Percentiles rank a stretch among this genome's conserved stretches.
These are phyloP conservation scores for Draba incana DNA, from an alignment of 345 rosid genomes.

Conservation along the genomic window DNA sequence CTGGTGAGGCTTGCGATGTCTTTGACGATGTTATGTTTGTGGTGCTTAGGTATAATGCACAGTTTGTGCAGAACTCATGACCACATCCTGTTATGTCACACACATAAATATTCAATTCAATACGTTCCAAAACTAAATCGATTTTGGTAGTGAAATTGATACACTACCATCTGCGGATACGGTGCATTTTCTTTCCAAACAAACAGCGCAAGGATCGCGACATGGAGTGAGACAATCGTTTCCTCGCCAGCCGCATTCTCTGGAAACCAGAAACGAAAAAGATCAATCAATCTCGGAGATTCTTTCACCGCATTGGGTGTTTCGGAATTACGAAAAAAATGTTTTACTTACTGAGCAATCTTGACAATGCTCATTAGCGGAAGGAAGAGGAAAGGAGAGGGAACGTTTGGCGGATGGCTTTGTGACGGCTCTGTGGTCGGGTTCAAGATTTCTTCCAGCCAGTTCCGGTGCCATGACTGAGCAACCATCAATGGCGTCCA, in stretches of 20 bases:
- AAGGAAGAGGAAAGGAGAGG: conserved; percentile 80
- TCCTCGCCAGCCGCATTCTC: conserved; percentile 92
- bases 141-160: not conserved
- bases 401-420: conserved; percentile 43
- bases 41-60: conserved; percentile 87
- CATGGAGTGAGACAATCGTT: conserved; percentile 51
- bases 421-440: conserved; percentile 49
- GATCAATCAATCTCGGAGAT: not conserved
- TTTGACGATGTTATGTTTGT: conserved; percentile 54
- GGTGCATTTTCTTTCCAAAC: conserved; percentile 81
- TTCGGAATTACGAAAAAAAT: conserved; percentile 2
- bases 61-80: conserved; percentile 85
- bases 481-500: conserved; percentile 97
- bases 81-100: conserved; percentile 67
- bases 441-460: conserved; percentile 75
- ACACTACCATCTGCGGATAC: conserved; percentile 80
- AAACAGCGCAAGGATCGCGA: conserved; percentile 84
- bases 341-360: conserved; percentile 82
- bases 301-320: not conserved
- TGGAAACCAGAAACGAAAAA: conserved; percentile 36
- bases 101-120: not conserved
- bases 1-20: conserved; percentile 60
- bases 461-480: conserved; percentile 82
- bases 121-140: not conserved
- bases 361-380: conserved; percentile 93